Percentiles rank a stretch among this genome's conserved stretches.
These are phyloP conservation scores for Stachybotrys echinatus DNA, from an alignment of 2,329 filamentous ascomycete species.

Conservation along the genomic window DNA sequence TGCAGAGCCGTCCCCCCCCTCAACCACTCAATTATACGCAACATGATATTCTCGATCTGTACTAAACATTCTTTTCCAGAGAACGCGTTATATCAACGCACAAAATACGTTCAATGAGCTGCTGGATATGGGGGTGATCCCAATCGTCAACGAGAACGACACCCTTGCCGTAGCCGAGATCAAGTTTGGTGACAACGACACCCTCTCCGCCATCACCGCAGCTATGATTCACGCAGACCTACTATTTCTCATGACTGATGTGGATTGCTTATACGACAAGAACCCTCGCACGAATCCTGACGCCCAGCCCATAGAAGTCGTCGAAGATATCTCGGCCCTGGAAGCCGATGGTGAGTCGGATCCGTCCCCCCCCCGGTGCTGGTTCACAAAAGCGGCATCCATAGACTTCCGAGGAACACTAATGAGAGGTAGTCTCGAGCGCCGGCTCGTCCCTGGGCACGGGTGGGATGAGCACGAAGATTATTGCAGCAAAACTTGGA, in stretches of 20 bases:
- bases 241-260: conserved; percentile 97
- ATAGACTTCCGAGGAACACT: conserved; percentile 9
- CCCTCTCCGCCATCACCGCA: conserved; percentile 89
- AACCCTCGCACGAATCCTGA: conserved; percentile 84
- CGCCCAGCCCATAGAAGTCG: conserved; percentile 84
- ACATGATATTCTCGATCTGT: background rate
- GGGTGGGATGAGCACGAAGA: conserved; percentile 97
- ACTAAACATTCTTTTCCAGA: conserved; percentile 34
- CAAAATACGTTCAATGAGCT: conserved; percentile 92
- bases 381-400: no score
- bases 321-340: conserved; percentile 79
- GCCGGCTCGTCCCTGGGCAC: conserved; percentile 87
- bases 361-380: background rate
- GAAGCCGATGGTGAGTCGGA: conserved; percentile 65
- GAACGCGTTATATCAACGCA: conserved; percentile 91
- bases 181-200: conserved; percentile 99
- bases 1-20: conserved; percentile 18
- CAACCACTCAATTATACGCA: conserved; percentile 1
- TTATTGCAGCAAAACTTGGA: conserved; percentile 84
- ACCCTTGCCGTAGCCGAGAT: conserved; percentile 96
- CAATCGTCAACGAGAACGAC: conserved; percentile 98
- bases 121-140: conserved; percentile 90
- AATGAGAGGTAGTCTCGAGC: conserved; percentile 60
- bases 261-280: conserved; percentile 95
- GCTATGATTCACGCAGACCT: conserved; percentile 97